Evolutionary conservation across 257 asterid species (phyloP), one percentile per base, ranked within the genome.

Genomic region (Penstemon davidsonii): DNA sequence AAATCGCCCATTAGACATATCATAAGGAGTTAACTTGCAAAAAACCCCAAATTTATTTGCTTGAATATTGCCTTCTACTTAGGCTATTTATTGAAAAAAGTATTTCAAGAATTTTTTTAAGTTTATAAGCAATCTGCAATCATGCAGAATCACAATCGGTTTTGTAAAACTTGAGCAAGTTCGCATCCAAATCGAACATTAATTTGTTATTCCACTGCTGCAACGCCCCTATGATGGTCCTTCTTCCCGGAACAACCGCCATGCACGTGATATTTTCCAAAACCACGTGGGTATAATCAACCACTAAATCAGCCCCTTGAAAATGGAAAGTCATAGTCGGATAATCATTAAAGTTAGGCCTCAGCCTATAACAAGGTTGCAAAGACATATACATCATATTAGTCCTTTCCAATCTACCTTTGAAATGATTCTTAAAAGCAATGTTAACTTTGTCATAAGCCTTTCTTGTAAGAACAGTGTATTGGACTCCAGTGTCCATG

Each of bases 151-250:
- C 38, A 9, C 70, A 65, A 39, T 65, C 51, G 52, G 38, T 50
- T 39, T 5, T 65, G 60, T 65, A 65, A 65, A 65, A 65, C 61
- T 52, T 65, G 40, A 65, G 70, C 36, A 65, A 49, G 40, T 65
- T 51, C 50, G 13, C 8, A 52, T 65, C 52, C 40, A 52, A 38
- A 47, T 18, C 40, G 18, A 52, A 65, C 47, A 51, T 65, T 9
- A 65, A 37, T 60, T 18, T 65, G 41, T 49, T 65, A 51, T 39
- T 18, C 70, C 69, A 64, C 37, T 64, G 69, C 58, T 64, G 69
- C 18, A 64, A 8, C 2, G 61, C 61, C 15, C 61, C 61, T 2
- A 33, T 55, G 4, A 55, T 6, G 6, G 61, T 33, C 61, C 15
- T 33, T 36, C 8, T 55, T 15, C 61, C 61, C 0, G 15, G 42